These are phyloP conservation scores for Penicillium flavigenum DNA, from an alignment of 495 filamentous ascomycete species.

Conservation along the genomic window DNA sequence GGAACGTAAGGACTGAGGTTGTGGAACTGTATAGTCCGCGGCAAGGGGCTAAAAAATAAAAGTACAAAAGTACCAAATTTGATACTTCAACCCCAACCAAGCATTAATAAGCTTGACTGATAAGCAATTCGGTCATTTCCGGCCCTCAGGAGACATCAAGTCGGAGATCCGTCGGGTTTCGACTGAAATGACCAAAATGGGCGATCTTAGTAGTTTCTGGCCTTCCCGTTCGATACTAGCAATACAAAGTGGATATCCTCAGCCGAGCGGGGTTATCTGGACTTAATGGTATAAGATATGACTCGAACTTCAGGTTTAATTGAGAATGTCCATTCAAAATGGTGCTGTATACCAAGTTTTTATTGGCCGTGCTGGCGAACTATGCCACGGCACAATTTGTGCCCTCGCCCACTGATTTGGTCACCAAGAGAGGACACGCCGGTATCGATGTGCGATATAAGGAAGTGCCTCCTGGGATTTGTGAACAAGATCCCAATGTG, in stretches of 20 bases:
- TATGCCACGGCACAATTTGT: conserved; percentile 53
- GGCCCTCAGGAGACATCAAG: background rate
- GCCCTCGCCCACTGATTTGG: conserved; percentile 54
- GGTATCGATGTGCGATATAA: conserved; percentile 59
- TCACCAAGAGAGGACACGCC: conserved; percentile 50
- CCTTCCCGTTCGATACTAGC: conserved; percentile 15
- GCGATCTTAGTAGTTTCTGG: conserved; percentile 6
- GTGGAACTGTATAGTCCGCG: too few relatives aligned
- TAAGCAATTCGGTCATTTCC: conserved; percentile 2
- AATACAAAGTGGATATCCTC: conserved; percentile 5
- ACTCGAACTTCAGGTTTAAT: background rate
- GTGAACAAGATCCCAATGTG: conserved; percentile 62
- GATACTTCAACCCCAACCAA: background rate
- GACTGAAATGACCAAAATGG: background rate
- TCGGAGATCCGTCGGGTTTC: background rate
- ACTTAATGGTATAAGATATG: background rate
- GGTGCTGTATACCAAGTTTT: background rate
- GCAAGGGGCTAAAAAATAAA: background rate
- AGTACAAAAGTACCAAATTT: background rate
- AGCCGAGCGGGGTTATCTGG: conserved; percentile 10
- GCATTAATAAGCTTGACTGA: background rate
- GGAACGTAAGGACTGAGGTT: background rate
- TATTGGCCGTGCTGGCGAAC: conserved; percentile 4
- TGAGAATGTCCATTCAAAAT: background rate
- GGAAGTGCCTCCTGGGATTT: conserved; percentile 60